Conservation (phyloP, 2,329 filamentous ascomycete genomes). For the Pseudogymnoascus sp. region DNA sequence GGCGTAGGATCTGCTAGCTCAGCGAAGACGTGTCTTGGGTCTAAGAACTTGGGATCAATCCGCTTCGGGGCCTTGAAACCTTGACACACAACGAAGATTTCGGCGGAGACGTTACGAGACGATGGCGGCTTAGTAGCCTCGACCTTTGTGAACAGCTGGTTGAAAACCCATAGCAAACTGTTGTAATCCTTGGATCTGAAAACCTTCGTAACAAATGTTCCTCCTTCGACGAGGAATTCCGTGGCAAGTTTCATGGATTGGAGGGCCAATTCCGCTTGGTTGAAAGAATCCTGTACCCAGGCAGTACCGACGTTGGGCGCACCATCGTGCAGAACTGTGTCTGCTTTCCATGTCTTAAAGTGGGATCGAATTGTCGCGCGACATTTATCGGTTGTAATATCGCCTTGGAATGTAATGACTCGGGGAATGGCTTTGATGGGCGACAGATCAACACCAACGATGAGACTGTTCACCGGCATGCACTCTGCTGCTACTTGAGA, state of each 20-base stretch:
- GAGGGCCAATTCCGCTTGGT: constrained; percentile 85
- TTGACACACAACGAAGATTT: constrained; percentile 96
- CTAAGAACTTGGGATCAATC: constrained; percentile 86
- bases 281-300: constrained; percentile 97
- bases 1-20: constrained; percentile 78
- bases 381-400: constrained; percentile 96
- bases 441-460: constrained; percentile 86
- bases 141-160: constrained; percentile 89
- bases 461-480: constrained; percentile 84
- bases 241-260: constrained; percentile 90
- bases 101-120: constrained; percentile 89
- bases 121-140: constrained; percentile 97
- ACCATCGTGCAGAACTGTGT: constrained; percentile 92
- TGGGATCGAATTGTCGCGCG: constrained; percentile 81
- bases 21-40: constrained; percentile 82
- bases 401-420: constrained; percentile 92
- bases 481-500: constrained; percentile 92
- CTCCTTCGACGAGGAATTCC: constrained; percentile 82
- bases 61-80: constrained; percentile 93
- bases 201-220: constrained; percentile 94
- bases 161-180: constrained; percentile 91
- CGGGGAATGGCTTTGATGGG: constrained; percentile 94
- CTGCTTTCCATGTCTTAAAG: constrained; percentile 91
- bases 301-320: constrained; percentile 96
- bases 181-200: constrained; percentile 98